Base-by-base conservation (phyloP, 1,139 yeast species). In the Lodderomyces metapsilosis region DNA sequence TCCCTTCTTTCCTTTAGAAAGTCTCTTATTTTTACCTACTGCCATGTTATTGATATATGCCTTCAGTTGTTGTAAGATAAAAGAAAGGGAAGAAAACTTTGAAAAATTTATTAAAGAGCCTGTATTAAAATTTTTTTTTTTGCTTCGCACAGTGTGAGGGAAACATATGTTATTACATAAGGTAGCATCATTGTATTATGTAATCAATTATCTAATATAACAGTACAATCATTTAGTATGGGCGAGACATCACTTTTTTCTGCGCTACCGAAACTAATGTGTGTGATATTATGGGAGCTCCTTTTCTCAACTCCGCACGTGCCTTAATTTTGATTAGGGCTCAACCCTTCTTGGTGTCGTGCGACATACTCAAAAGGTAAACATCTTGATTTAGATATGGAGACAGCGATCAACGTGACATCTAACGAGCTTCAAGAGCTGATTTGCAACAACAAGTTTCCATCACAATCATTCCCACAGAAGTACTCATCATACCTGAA, bases 21-120 rank as follows among this genome's bases (percentile, higher is more conserved):
- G 68, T 71, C 77, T 72, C 70, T 72, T 72, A 63, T 72, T 72
- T 60, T 72, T 72, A 57, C 78, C 78, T 57, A 72, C 78, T 65
- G 77, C 78, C 78, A 72, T 72, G 52, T 37, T 34, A 22, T 34
- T n/a, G n/a, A n/a, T n/a, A n/a, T 35, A 46, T 36, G 30, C 21
- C 15, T 23, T 35, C 24, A 23, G 20, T 28, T 44, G 22, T 36
- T 40, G 44, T 36, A 36, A 28, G 32, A 37, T 38, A 32, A 28
- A 20, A 20, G 40, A 38, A 37, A 34, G 18, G 34, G 33, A 35
- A 33, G 21, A 20, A 35, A 28, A 36, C 35, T 2, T 12, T 24
- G 43, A 38, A 43, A 43, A 40, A 40, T 40, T 41, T 36, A n/a
- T 32, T 32, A 20, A 20, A 20, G 22, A 17, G 21, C 8, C 32